Conservation (phyloP, 1,284 basidiomycete genomes). For the Meripilus lineatus region DNA sequence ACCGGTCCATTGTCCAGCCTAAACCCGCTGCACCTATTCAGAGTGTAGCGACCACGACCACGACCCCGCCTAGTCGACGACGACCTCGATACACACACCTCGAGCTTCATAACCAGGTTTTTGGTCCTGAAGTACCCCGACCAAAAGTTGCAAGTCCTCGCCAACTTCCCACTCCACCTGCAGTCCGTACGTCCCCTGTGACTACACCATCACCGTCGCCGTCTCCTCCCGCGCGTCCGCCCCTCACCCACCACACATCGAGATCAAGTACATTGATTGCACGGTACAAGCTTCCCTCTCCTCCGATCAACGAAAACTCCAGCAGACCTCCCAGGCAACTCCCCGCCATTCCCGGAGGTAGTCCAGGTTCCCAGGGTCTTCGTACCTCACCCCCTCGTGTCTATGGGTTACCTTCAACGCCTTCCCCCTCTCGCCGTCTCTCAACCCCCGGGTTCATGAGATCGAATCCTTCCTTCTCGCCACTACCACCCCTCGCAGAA, state of each 20-base stretch:
- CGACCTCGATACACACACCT: slow-evolving; percentile 3
- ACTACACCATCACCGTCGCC: slow-evolving; percentile 1
- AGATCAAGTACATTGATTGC: no score
- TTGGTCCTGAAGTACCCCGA: slow-evolving; percentile 3
- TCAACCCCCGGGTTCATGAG: neutral
- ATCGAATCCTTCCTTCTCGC: slow-evolving; percentile 9
- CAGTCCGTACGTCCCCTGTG: neutral
- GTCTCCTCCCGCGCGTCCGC: slow-evolving; percentile 1
- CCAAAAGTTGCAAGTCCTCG: neutral
- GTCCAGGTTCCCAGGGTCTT: neutral
- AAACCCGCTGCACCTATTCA: slow-evolving; percentile 10
- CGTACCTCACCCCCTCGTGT: slow-evolving; percentile 1
- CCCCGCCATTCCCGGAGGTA: slow-evolving; percentile 7
- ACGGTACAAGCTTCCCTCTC: slow-evolving; percentile 16
- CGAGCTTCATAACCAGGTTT: slow-evolving; percentile 18
- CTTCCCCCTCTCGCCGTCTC: slow-evolving; percentile 6
- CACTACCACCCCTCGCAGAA: slow-evolving; percentile 13
- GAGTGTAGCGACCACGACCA: slow-evolving; percentile 11
- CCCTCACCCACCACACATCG: no score
- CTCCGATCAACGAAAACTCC: slow-evolving; percentile 8
- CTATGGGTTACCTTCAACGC: slow-evolving; percentile 9
- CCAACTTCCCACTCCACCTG: slow-evolving; percentile 4
- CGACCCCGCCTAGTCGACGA: no score
- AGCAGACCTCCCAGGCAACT: slow-evolving; percentile 9
- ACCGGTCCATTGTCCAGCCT: neutral